Evolutionary conservation across 306 rosid genomes (phyloP).

Genomic region (Hylodesmum podocarpum): DNA sequence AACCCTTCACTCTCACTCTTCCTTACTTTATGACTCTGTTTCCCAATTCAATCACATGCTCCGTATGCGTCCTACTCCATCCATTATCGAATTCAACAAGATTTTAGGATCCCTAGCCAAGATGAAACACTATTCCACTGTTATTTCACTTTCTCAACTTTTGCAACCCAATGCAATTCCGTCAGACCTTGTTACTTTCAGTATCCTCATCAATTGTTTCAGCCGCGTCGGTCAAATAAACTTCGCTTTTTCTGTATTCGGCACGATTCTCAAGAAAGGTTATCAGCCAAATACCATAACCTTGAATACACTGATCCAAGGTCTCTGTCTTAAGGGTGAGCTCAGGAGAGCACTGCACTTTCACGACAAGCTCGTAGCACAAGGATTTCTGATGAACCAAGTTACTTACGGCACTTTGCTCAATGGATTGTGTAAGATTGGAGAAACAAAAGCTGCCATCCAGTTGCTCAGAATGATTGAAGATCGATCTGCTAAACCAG

Average conservation of each 20-base stretch:
- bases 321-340: not conserved
- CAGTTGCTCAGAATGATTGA: not conserved
- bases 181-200: not conserved
- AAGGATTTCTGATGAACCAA: not conserved
- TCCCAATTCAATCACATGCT: not conserved
- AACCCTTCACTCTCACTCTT: too few relatives aligned
- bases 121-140: not conserved
- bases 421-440: not conserved
- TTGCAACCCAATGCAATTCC: not conserved
- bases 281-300: not conserved
- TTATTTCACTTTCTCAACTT: not conserved
- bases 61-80: not conserved
- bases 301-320: not conserved
- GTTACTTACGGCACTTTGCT: not conserved
- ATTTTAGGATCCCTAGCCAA: not conserved
- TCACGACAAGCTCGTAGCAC: not conserved
- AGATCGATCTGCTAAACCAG: not conserved
- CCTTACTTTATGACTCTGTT: too few relatives aligned
- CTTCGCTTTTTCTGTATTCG: not conserved
- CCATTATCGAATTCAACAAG: not conserved
- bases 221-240: not conserved
- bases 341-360: not conserved
- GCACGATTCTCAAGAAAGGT: not conserved
- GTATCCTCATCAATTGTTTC: not conserved
- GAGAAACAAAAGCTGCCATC: not conserved